phyloP scores from a whole-genome alignment of 345 rosid genomes.

The Eucalyptus sideroxylon region DNA sequence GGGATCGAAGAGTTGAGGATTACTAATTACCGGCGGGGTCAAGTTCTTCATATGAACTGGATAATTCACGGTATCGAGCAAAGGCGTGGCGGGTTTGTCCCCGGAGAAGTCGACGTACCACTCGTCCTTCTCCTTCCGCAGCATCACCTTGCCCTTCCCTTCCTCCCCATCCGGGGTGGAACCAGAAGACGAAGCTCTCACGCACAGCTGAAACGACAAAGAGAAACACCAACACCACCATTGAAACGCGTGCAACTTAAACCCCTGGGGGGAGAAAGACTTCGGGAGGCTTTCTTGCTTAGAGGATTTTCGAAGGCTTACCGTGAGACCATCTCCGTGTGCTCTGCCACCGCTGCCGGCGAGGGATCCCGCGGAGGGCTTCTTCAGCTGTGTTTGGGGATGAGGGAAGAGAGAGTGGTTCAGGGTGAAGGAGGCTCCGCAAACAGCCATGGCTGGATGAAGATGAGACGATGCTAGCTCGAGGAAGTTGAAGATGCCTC shows the following conservation, averaged over 20 bases:
- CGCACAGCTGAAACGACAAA: conserved; percentile 10
- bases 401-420: background rate
- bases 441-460: background rate
- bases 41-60: conserved; percentile 75
- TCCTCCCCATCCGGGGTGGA: conserved; percentile 17
- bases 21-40: conserved; percentile 24
- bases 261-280: background rate
- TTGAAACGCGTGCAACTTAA: background rate
- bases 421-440: background rate
- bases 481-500: background rate
- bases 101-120: conserved; percentile 34
- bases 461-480: background rate
- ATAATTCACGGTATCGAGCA: conserved; percentile 59
- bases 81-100: conserved; percentile 53
- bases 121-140: conserved; percentile 17
- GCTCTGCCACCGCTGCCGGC: background rate
- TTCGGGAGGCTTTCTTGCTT: background rate
- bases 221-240: background rate
- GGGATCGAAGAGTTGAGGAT: background rate
- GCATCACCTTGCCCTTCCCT: conserved; percentile 7
- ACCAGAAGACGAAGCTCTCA: conserved; percentile 20
- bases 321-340: background rate
- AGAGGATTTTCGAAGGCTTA: background rate
- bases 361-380: background rate
- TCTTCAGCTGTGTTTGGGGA: background rate